Evolutionary conservation across 1,139 yeast genomes (phyloP).

Genomic region (Hanseniaspora uvarum): DNA sequence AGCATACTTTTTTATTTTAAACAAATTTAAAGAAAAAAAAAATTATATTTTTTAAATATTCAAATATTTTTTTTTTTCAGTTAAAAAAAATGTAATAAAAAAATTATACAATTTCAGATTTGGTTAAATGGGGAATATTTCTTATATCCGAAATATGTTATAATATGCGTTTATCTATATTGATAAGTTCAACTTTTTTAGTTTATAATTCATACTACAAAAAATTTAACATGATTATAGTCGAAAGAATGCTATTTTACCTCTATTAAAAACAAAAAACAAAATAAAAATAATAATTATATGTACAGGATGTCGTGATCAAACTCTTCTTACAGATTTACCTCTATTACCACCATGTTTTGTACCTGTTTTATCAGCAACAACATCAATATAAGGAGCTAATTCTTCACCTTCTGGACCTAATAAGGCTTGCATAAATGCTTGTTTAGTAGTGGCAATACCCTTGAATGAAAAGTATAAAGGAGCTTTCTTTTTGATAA

Average conservation of each 20-base stretch:
- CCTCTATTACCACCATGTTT: slow-evolving; percentile 76
- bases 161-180: no score
- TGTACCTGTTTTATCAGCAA: slow-evolving; percentile 69
- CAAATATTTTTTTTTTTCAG: background rate
- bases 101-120: no score
- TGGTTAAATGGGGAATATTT: no score
- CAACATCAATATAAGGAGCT: slow-evolving; percentile 52
- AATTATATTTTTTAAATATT: background rate
- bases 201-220: no score
- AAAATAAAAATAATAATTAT: background rate
- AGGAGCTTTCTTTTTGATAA: slow-evolving; percentile 14
- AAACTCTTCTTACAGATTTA: slow-evolving; percentile 10
- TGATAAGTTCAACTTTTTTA: no score
- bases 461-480: slow-evolving; percentile 45
- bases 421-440: slow-evolving; percentile 70
- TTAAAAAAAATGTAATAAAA: background rate
- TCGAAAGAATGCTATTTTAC: no score
- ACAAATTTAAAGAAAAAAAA: background rate
- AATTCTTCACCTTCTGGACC: slow-evolving; percentile 79
- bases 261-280: no score
- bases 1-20: no score
- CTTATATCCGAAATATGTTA: background rate
- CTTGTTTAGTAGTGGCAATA: slow-evolving; percentile 83
- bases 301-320: background rate
- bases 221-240: no score